Percentiles rank a stretch among this genome's conserved stretches.
Conservation (phyloP, 1,284 basidiomycete genomes). For the Malassezia yamatoensis region DNA sequence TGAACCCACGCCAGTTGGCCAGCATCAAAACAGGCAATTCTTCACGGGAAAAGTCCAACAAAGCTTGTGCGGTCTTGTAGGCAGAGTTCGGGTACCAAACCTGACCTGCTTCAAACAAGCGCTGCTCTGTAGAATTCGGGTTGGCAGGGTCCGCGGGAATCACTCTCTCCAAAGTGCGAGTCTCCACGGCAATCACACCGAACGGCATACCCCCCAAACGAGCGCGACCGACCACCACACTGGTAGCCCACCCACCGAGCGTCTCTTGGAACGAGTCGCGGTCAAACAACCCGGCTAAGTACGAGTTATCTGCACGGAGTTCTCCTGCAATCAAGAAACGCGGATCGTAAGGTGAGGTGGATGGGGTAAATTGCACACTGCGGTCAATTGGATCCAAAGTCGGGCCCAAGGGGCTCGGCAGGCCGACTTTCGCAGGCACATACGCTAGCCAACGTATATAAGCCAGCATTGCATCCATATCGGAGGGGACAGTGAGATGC, state of each 20-base stretch:
- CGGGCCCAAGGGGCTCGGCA: slow-evolving; percentile 28
- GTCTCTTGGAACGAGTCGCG: slow-evolving; percentile 93
- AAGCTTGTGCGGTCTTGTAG: slow-evolving; percentile 99
- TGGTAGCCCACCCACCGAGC: slow-evolving; percentile 51
- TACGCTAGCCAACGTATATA: slow-evolving; percentile 83
- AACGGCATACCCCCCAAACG: slow-evolving; percentile 92
- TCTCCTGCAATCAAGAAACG: slow-evolving; percentile 96
- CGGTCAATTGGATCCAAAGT: slow-evolving; percentile 66
- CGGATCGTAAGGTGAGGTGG: slow-evolving; percentile 84
- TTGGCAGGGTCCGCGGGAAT: slow-evolving; percentile 99
- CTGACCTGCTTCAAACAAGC: slow-evolving; percentile 97
- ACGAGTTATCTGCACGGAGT: slow-evolving; percentile 69
- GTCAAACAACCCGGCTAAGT: slow-evolving; percentile 72
- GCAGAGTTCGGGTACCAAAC: slow-evolving; percentile 99
- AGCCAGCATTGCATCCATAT: slow-evolving; percentile 53
- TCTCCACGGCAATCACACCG: slow-evolving; percentile 96
- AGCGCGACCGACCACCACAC: slow-evolving; percentile 67
- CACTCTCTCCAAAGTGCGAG: slow-evolving; percentile 89
- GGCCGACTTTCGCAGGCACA: slow-evolving; percentile 53
- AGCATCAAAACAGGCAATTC: slow-evolving; percentile 95
- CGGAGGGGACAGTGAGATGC: slow-evolving; percentile 84
- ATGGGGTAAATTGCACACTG: slow-evolving; percentile 72
- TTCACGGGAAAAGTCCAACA: slow-evolving; percentile 96
- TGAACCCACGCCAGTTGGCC: slow-evolving; percentile 99
- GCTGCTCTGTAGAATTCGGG: slow-evolving; percentile 89